Evolutionary conservation across 768 basidiomycete species (phyloP), one percentile per base, ranked within the genome.

Genomic region (Hebeloma cylindrosporum): DNA sequence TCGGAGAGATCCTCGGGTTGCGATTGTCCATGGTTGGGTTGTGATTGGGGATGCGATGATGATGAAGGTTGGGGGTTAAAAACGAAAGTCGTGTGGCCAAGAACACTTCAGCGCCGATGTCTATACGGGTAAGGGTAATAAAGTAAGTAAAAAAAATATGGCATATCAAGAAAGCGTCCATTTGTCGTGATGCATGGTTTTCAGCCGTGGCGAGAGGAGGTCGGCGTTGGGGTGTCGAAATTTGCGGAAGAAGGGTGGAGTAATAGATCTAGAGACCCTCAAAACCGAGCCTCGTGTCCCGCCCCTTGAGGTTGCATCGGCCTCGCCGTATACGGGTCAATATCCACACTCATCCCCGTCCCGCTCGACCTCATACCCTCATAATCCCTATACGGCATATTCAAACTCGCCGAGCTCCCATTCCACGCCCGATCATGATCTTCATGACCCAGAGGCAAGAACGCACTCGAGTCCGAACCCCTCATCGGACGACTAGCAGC

Each of bases 391-490:
- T 71, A 69, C 13, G 69, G 67, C 47, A 66, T 56, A 27, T 66
- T 61, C 52, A 83, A 59, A 55, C 71, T 76, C 26, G 62, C 60
- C 14, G 61, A 71, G 59, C 82, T 85, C 35, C 71, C 69, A 52
- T 79, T 79, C 81, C 81, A 83, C 36, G 74, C 71, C 53, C 70
- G 72, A 54, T 75, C 79, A 43, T 68, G 54, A 56, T 79, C 82
- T 43, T 75, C 77, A 59, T 83, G 82, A 52, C 79, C 77, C 56
- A 88, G 61, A n/a, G 86, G 85, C 40, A 84, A 69, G 57, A 88
- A 87, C 26, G 83, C 77, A 50, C 81, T 83, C 56, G 82, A 80
- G 66, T 84, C 79, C 50, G 82, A 82, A 21, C 45, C 37, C 21
- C 51, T 48, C 47, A 48, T 33, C 6, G 32, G 45, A 4, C 45